A percentile compares a stretch with the other conserved stretches of the same genome.
These are phyloP conservation scores for Gymnopilus dilepis DNA, from an alignment of 768 basidiomycete genomes.

Conservation along the genomic window DNA sequence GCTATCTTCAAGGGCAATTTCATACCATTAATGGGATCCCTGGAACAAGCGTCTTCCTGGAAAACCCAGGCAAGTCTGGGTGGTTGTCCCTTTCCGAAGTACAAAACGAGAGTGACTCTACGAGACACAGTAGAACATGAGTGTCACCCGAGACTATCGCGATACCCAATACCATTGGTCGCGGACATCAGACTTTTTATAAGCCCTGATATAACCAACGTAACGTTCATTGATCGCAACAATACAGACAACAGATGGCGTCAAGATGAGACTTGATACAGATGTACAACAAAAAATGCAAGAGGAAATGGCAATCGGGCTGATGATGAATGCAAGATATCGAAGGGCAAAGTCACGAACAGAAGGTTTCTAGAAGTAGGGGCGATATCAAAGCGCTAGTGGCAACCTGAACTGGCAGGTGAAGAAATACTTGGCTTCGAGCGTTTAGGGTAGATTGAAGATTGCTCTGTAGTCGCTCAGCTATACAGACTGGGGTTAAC, in stretches of 20 bases:
- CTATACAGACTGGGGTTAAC: not conserved
- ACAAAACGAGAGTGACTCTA: not conserved
- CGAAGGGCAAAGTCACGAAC: too few species aligned
- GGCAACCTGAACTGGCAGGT: not conserved
- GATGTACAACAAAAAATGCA: slow-evolving; percentile 1
- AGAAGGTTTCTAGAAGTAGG: not conserved
- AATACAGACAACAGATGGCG: not conserved
- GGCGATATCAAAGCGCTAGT: not conserved
- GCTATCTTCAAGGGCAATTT: too few species aligned
- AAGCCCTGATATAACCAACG: too few species aligned
- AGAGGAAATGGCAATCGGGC: not conserved
- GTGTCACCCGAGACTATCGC: not conserved
- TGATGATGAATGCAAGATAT: not conserved
- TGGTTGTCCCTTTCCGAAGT: not conserved
- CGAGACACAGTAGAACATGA: not conserved
- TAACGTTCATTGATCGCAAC: not conserved
- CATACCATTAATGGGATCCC: not conserved
- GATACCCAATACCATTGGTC: not conserved
- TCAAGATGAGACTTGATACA: not conserved
- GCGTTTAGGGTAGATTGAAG: not conserved
- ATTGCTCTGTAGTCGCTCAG: not conserved
- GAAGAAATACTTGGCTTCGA: slow-evolving; percentile 6
- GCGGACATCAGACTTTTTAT: too few species aligned
- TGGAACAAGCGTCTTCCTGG: not conserved
- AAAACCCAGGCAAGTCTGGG: not conserved